These are phyloP conservation scores for Xerocomus minutiporus DNA, from an alignment of 1,284 basidiomycete genomes.

Conservation along the genomic window DNA sequence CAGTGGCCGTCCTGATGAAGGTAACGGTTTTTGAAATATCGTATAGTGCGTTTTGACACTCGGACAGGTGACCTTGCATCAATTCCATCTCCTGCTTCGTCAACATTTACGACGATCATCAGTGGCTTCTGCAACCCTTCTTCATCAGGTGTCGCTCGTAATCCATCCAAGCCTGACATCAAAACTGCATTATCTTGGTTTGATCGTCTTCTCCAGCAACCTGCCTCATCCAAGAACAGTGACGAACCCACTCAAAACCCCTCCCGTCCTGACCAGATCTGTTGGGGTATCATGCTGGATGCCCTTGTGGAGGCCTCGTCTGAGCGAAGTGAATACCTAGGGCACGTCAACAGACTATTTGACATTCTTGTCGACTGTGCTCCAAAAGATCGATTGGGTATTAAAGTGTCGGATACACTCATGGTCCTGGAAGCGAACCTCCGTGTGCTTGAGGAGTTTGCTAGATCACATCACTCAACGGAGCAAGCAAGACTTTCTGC, in stretches of 20 bases:
- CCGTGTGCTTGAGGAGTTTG: slow-evolving; percentile 32
- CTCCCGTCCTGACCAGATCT: slow-evolving; percentile 46
- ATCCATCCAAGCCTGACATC: slow-evolving; percentile 46
- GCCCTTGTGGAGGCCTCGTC: slow-evolving; percentile 39
- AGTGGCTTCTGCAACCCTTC: slow-evolving; percentile 53
- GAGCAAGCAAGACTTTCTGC: slow-evolving; percentile 20
- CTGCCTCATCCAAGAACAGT: slow-evolving; percentile 33
- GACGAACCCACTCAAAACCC: slow-evolving; percentile 40
- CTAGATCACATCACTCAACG: slow-evolving; percentile 10
- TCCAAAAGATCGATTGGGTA: slow-evolving; percentile 33
- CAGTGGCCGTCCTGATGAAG: slow-evolving; percentile 30
- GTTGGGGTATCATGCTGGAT: slow-evolving; percentile 54
- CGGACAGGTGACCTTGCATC: slow-evolving; percentile 32
- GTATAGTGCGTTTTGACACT: background rate
- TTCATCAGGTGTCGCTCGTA: background rate
- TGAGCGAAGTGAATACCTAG: slow-evolving; percentile 37
- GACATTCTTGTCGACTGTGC: slow-evolving; percentile 35
- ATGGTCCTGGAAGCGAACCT: slow-evolving; percentile 41
- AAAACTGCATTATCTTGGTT: slow-evolving; percentile 70
- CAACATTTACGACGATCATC: slow-evolving; percentile 66
- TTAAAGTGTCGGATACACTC: slow-evolving; percentile 31
- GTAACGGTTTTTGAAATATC: slow-evolving; percentile 1
- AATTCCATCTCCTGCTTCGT: slow-evolving; percentile 54
- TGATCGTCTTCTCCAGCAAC: slow-evolving; percentile 25
- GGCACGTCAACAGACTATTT: slow-evolving; percentile 55